A percentile compares a stretch with the other conserved stretches of the same genome.
These are phyloP conservation scores for Fusarium sp. DNA, from an alignment of 2,329 filamentous ascomycete species.

Conservation along the genomic window DNA sequence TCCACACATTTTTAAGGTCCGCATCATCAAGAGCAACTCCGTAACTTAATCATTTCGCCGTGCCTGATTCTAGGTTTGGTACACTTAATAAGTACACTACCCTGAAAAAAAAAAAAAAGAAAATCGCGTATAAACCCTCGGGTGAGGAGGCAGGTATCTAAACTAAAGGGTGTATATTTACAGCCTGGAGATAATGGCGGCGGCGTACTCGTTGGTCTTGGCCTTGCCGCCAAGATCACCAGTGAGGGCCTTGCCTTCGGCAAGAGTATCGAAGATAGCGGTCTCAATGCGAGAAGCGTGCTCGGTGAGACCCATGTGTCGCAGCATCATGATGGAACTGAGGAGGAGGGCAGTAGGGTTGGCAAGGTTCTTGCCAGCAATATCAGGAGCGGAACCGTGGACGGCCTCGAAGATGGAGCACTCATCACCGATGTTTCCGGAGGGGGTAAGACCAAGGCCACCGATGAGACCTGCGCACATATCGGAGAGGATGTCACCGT, in stretches of 20 bases:
- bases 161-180: conserved; percentile 53
- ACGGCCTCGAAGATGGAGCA: conserved; percentile 99
- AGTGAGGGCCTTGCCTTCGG: conserved; percentile 95
- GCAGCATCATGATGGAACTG: conserved; percentile 99
- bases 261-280: conserved; percentile 93
- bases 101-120: conserved; percentile 41
- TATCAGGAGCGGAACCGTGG: conserved; percentile 96
- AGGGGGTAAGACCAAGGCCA: conserved; percentile 95
- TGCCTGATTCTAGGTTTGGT: conserved; percentile 47
- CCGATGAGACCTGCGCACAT: conserved; percentile 99
- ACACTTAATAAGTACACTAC: conserved; percentile 49
- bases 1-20: conserved; percentile 16
- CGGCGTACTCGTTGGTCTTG: conserved; percentile 94
- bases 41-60: conserved; percentile 47
- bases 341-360: conserved; percentile 98
- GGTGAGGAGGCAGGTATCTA: conserved; percentile 43
- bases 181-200: conserved; percentile 83
- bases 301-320: conserved; percentile 92
- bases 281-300: conserved; percentile 91
- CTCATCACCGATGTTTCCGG: conserved; percentile 98
- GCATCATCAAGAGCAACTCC: conserved; percentile 36
- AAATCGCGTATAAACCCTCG: conserved; percentile 36
- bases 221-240: conserved; percentile 96
- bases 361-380: conserved; percentile 93
- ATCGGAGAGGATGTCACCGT: conserved; percentile 99